Base-by-base conservation (phyloP, 2,329 filamentous ascomycete species). In the Zymoseptoria brevis region DNA sequence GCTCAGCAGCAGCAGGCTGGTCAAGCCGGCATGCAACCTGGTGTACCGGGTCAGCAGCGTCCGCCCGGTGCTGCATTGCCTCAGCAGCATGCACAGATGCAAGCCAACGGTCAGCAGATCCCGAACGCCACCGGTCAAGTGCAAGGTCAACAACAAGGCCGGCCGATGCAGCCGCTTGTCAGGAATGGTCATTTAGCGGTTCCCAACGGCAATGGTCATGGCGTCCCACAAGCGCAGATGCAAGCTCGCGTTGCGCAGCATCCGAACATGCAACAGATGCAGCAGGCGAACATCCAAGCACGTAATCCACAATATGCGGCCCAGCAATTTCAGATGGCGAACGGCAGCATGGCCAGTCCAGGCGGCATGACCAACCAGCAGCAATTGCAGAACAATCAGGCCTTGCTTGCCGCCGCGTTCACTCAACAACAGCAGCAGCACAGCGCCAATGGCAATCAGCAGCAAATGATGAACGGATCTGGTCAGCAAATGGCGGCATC, bases 151-250 rank as follows among this genome's bases (percentile, higher is more conserved):
- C 73, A 76, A 57, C 76, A 75, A 61, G 75, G 75, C 8, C 57
- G 65, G 19, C 59, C 61, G n/a, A 76, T 81, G 58, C 73, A 61
- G 19, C 35, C 35, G 35, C 35, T 45, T 16, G 51, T 29, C 24
- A 62, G 66, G 16, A 78, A 78, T 57, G 73, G 73, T 2, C 83
- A 73, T 75, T 76, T 67, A 75, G 81, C 64, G 71, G 79, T 67
- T 79, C 80, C 69, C 4, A 68, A 72, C 72, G 81, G 69, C 79
- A 83, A 74, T 67, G 79, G 57, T 2, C 84, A 83, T 60, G 82
- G 82, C 52, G 79, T 88, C 22, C 84, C 86, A 45, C 87, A 89
- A 70, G 85, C 87, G 22, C 87, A 68, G 48, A 73, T 73, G 68
- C 67, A 70, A 52, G 51, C 63, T n/a, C 61, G 62, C 50, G 49